Base-by-base conservation (phyloP, 345 rosid species). In the Gossypium australe region DNA sequence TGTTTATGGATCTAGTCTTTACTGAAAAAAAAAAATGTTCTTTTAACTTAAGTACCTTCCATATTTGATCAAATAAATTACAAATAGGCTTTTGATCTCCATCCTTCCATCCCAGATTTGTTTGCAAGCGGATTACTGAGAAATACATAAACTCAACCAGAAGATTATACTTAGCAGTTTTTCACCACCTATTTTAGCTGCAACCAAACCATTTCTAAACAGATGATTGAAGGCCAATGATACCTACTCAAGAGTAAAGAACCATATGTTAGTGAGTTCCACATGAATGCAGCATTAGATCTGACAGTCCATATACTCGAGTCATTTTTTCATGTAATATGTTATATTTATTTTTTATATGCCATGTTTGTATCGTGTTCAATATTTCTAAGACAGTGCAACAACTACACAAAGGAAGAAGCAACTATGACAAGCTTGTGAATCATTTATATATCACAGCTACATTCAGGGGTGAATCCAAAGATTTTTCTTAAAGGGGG, bases 221-320 rank as follows among this genome's bases (percentile, higher is more conserved):
- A 24, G 90, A 86, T 56, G 98, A 86, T 73, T 86, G 92, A 78
- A 92, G 90, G 49, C 98, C 97, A 49, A 94, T 92, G 66, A 92
- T 85, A 78, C 97, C 98, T 92, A 93, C 27, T 59, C 57, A 73
- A 74, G 68, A 62, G 61, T 17, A 9, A 75, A 9, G 10, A 8
- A 47, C 29, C 16, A 51, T 24, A 80, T 51, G 79, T 76, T 69
- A 75, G 60, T 47, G 9, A n/a, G 48, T 60, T 29, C 47, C 51
- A 48, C 48, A 60, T 52, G 25, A 61, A 17, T 53, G 24, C 44
- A 43, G 14, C 22, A 61, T 27, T 57, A 57, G 27, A 20, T 25
- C 29, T 10, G 14, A 25, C 27, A 20, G 22, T 56, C 25, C 11
- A 56, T 9, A 56, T 10, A 56, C 20, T 56, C 25, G 11, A 20